Evolutionary conservation across 805 yeast species (phyloP).

Genomic region (Saccharomycopsis oosterbeekiorum): DNA sequence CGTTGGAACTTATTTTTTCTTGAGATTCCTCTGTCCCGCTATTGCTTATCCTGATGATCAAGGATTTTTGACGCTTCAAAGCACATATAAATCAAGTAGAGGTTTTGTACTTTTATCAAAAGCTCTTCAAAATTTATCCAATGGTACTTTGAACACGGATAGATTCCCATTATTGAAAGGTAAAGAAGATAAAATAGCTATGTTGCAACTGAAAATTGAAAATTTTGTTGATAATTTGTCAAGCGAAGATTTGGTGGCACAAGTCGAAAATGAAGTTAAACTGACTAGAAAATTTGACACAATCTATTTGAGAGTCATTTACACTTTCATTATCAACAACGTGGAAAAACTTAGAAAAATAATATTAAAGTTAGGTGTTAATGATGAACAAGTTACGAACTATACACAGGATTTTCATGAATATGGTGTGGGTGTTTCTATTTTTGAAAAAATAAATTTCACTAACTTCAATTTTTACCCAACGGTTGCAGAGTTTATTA

Average conservation of each 20-base stretch:
- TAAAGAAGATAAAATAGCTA: conserved; percentile 32
- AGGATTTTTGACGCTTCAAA: conserved; percentile 24
- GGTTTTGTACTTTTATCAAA: conserved; percentile 66
- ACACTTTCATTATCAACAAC: conserved; percentile 5
- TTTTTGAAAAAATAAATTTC: conserved; percentile 32
- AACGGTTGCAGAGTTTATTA: conserved; percentile 45
- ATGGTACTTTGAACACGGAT: conserved; percentile 56
- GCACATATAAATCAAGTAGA: conserved; percentile 25
- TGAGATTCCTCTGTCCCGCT: conserved; percentile 79
- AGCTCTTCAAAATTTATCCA: conserved; percentile 77
- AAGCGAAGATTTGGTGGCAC: neutral
- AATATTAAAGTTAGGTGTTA: conserved; percentile 10
- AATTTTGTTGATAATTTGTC: conserved; percentile 33
- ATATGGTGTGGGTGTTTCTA: conserved; percentile 19
- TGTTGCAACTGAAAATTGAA: conserved; percentile 31
- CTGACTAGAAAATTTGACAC: conserved; percentile 19
- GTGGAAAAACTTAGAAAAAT: conserved; percentile 24
- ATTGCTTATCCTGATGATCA: conserved; percentile 75
- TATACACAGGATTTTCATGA: conserved; percentile 14
- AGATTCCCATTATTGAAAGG: conserved; percentile 51
- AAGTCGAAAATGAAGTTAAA: conserved; percentile 16
- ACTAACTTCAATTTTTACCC: conserved; percentile 48
- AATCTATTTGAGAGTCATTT: conserved; percentile 10
- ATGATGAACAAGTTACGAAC: neutral
- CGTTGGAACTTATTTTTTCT: conserved; percentile 78